A percentile compares a stretch with the other conserved stretches of the same genome.
Evolutionary conservation across 495 filamentous ascomycete genomes (phyloP).

Genomic region (Penicillium taxi): DNA sequence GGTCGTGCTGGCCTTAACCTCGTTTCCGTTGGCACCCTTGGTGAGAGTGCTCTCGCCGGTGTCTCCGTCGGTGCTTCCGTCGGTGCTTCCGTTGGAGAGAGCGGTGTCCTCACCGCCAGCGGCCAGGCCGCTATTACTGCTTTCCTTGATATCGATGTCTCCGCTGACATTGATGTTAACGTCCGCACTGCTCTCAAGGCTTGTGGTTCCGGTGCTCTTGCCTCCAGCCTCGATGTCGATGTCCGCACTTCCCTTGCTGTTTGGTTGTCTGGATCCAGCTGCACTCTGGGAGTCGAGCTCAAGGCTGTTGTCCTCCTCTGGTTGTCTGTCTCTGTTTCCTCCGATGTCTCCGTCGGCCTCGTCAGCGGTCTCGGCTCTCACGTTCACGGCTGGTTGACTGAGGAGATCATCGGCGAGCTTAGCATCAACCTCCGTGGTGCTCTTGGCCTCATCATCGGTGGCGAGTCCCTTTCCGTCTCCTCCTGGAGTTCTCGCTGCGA

Average conservation of each 20-base stretch:
- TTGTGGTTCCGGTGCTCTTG: slow-evolving; percentile 28
- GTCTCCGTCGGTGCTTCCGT: slow-evolving; percentile 34
- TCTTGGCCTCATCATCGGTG: slow-evolving; percentile 26
- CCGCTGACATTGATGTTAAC: slow-evolving; percentile 21
- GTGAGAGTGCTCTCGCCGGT: slow-evolving; percentile 23
- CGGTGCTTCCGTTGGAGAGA: slow-evolving; percentile 23
- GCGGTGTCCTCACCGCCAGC: slow-evolving; percentile 22
- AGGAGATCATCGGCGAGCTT: slow-evolving; percentile 20
- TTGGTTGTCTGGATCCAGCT: slow-evolving; percentile 33
- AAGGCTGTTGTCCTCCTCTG: slow-evolving; percentile 38
- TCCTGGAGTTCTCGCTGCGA: slow-evolving; percentile 32
- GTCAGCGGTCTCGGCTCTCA: slow-evolving; percentile 22
- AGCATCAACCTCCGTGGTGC: slow-evolving; percentile 30
- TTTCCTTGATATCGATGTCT: slow-evolving; percentile 29
- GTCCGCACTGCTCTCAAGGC: slow-evolving; percentile 24
- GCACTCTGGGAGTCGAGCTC: slow-evolving; percentile 33
- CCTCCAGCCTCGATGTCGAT: slow-evolving; percentile 22
- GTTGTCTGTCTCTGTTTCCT: slow-evolving; percentile 30
- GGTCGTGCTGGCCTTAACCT: slow-evolving; percentile 25
- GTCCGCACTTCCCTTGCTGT: slow-evolving; percentile 28
- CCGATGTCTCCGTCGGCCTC: slow-evolving; percentile 23
- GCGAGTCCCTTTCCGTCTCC: slow-evolving; percentile 29
- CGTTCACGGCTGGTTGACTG: slow-evolving; percentile 25
- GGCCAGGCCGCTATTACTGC: slow-evolving; percentile 29
- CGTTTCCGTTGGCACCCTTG: slow-evolving; percentile 22